phyloP scores from a whole-genome alignment of 192 early-diverging fungal species.

The Gryganskiella cystojenkinii region DNA sequence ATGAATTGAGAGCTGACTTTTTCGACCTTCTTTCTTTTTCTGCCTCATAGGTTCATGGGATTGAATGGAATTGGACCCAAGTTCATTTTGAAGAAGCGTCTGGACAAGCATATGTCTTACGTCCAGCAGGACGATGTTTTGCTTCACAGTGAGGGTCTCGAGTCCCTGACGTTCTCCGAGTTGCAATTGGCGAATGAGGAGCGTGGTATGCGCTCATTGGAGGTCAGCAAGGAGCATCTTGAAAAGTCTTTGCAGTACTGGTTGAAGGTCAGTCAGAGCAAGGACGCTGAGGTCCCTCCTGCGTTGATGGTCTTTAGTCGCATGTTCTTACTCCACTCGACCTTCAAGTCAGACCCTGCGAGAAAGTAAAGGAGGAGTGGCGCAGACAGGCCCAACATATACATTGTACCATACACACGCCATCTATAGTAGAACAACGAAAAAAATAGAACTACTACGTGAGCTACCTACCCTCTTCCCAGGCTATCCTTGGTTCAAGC shows the following conservation, averaged over 20 bases:
- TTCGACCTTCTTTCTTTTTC: background rate
- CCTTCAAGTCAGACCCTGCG: constrained; percentile 41
- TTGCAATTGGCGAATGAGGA: constrained; percentile 61
- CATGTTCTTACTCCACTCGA: constrained; percentile 65
- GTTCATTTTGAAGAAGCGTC: constrained; percentile 56
- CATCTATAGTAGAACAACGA: too few species aligned
- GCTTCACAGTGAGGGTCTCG: constrained; percentile 55
- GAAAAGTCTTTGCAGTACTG: constrained; percentile 59
- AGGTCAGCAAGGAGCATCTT: constrained; percentile 49
- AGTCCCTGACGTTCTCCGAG: constrained; percentile 49
- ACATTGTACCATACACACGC: background rate
- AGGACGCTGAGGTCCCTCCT: constrained; percentile 42
- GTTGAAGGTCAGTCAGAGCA: constrained; percentile 52
- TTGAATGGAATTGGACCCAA: constrained; percentile 57
- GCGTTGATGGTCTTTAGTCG: constrained; percentile 62
- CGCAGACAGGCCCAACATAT: background rate
- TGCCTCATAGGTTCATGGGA: constrained; percentile 59
- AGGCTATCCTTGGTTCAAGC: background rate
- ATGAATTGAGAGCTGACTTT: background rate
- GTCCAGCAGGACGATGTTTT: constrained; percentile 57
- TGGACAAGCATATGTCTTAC: constrained; percentile 56
- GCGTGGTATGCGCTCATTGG: constrained; percentile 64
- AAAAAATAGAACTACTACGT: too few species aligned
- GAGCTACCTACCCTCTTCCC: too few species aligned
- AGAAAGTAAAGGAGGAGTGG: constrained; percentile 15